Percentiles rank a stretch among this genome's conserved stretches.
These are phyloP conservation scores for Colletotrichum phormii DNA, from an alignment of 2,329 filamentous ascomycete genomes.

Conservation along the genomic window DNA sequence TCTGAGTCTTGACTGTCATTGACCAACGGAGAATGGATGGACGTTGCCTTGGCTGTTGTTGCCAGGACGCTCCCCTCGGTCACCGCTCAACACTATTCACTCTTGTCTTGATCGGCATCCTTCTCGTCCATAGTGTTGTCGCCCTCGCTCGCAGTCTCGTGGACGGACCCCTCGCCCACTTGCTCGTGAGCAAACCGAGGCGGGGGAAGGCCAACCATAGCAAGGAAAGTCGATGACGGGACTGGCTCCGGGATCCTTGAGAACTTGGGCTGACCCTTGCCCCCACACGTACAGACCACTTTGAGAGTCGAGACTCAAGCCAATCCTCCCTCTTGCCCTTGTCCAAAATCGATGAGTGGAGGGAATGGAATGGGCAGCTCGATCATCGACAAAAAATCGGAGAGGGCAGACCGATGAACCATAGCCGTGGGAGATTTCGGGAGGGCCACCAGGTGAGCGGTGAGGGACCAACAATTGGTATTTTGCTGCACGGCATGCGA, in stretches of 20 bases:
- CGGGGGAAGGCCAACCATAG: constrained; percentile 15
- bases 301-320: neutral
- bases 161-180: neutral
- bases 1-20: neutral
- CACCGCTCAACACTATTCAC: neutral
- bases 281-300: neutral
- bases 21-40: neutral
- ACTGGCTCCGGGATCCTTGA: constrained; percentile 25
- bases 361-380: neutral
- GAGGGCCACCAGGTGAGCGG: neutral
- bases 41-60: neutral
- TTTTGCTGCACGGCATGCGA: neutral
- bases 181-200: neutral
- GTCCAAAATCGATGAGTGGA: neutral
- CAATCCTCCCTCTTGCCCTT: neutral
- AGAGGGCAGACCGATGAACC: neutral
- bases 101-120: neutral
- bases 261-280: neutral
- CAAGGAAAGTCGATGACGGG: constrained; percentile 18
- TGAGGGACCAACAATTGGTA: neutral
- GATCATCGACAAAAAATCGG: constrained; percentile 23
- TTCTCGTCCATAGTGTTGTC: too few species aligned
- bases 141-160: neutral
- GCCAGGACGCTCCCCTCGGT: neutral
- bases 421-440: neutral